Evolutionary conservation across 139 green algal species (phyloP).

Genomic region (Zygnema cylindricum): DNA sequence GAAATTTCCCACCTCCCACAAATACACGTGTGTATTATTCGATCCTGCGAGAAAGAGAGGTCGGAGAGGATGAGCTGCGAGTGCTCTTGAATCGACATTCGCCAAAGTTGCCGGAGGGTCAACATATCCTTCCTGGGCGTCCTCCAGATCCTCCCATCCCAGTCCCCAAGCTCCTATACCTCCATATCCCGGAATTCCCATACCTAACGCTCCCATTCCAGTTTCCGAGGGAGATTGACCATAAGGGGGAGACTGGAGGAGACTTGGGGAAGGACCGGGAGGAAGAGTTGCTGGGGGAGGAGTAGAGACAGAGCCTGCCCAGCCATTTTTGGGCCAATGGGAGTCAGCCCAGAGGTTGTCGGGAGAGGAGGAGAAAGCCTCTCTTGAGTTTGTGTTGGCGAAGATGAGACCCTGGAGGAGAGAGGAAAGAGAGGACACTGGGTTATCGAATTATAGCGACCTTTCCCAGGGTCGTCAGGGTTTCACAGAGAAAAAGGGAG

Average conservation of each 20-base stretch:
- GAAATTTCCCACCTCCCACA: constrained; percentile 50
- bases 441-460: too few species aligned
- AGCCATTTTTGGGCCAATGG: constrained; percentile 36
- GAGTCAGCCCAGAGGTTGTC: constrained; percentile 38
- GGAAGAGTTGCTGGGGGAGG: not conserved
- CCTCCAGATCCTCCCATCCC: constrained; percentile 56
- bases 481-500: too few species aligned
- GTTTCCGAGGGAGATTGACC: not conserved
- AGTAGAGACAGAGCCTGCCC: constrained; percentile 9
- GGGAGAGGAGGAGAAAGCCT: not conserved
- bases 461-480: too few species aligned
- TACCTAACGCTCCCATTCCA: constrained; percentile 18
- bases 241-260: not conserved
- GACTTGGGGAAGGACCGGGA: not conserved
- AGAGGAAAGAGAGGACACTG: too few species aligned
- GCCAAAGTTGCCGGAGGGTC: constrained; percentile 39
- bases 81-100: not conserved
- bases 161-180: constrained; percentile 53
- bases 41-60: constrained; percentile 52
- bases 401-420: constrained; percentile 12
- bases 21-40: constrained; percentile 47
- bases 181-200: constrained; percentile 52
- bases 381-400: not conserved
- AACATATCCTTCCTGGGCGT: constrained; percentile 31
- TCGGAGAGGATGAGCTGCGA: constrained; percentile 46